Evolutionary conservation across 106 monocot species (phyloP).

Genomic region (Agapanthus africanus): DNA sequence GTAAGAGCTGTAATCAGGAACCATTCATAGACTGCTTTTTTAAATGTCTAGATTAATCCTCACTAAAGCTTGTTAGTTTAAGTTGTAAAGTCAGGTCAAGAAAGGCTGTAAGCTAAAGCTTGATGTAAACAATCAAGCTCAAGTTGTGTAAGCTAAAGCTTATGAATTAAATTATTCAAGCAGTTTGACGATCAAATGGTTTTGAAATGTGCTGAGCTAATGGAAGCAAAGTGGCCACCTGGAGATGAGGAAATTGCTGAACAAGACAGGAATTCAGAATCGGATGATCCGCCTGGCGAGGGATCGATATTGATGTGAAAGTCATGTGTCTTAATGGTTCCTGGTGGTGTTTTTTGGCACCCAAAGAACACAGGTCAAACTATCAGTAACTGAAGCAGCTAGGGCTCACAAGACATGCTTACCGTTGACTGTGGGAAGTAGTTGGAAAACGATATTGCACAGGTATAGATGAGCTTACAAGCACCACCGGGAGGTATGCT

Average conservation of each 20-base stretch:
- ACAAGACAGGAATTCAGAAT: conserved; percentile 25
- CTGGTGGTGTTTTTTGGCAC: conserved; percentile 90
- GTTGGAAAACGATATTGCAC: conserved; percentile 91
- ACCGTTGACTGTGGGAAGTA: conserved; percentile 53
- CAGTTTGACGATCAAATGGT: conserved; percentile 85
- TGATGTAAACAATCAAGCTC: too few relatives aligned
- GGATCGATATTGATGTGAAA: conserved; percentile 91
- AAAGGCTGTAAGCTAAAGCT: too few relatives aligned
- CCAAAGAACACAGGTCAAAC: conserved; percentile 93
- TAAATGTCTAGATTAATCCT: too few relatives aligned
- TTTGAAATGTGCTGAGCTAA: conserved; percentile 53
- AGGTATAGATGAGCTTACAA: conserved; percentile 93
- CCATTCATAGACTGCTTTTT: too few relatives aligned
- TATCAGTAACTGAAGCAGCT: conserved; percentile 79
- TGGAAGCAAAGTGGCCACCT: conserved; percentile 40
- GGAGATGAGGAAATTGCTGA: conserved; percentile 30
- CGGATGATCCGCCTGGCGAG: conserved; percentile 87
- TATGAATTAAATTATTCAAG: conserved; percentile 73
- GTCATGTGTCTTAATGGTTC: conserved; percentile 78
- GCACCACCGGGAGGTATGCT: conserved; percentile 87
- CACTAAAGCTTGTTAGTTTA: too few relatives aligned
- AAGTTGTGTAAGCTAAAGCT: too few relatives aligned
- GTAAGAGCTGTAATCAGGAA: too few relatives aligned
- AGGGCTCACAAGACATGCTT: conserved; percentile 69
- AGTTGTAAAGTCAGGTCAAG: too few relatives aligned